Evolutionary conservation across 2,329 filamentous ascomycete genomes (phyloP).

Genomic region (Fusarium illudens): DNA sequence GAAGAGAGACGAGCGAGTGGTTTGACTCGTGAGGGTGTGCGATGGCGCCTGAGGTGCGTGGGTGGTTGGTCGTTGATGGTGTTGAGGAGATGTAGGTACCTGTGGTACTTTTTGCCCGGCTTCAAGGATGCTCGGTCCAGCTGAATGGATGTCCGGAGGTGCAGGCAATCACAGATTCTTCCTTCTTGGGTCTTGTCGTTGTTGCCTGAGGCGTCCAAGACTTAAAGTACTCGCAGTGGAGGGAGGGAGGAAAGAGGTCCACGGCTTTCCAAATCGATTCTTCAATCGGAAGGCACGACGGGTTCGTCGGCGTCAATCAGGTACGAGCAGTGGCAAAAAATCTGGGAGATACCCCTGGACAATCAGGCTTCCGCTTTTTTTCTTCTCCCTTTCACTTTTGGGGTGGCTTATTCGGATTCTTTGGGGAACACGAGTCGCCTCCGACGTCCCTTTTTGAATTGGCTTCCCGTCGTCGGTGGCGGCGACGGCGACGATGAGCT

Average conservation of each 20-base stretch:
- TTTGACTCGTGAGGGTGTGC: conserved; percentile 35
- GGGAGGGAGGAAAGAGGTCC: not conserved
- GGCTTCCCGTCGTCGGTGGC: conserved; percentile 25
- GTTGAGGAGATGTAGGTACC: conserved; percentile 18
- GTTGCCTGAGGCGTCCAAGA: conserved; percentile 23
- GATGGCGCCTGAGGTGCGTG: conserved; percentile 22
- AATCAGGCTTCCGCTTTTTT: conserved; percentile 27
- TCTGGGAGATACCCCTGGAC: conserved; percentile 1
- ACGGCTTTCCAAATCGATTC: not conserved
- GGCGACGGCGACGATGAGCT: conserved; percentile 40
- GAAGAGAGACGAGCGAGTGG: conserved; percentile 21
- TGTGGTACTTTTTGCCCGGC: conserved; percentile 8
- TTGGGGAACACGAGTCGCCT: conserved; percentile 29
- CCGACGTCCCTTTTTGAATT: conserved; percentile 30
- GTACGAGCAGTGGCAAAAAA: conserved; percentile 2
- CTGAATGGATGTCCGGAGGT: not conserved
- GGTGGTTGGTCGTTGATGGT: conserved; percentile 33
- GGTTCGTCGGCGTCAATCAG: not conserved
- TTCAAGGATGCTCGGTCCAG: not conserved
- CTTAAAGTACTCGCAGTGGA: conserved; percentile 23
- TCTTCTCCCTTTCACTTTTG: conserved; percentile 18
- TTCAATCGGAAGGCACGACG: conserved; percentile 1
- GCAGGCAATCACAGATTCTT: not conserved
- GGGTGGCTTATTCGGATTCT: conserved; percentile 11
- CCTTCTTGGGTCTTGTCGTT: not conserved